Base-by-base conservation (phyloP, 192 early-diverging fungal genomes). In the Spizellomyces sp. region DNA sequence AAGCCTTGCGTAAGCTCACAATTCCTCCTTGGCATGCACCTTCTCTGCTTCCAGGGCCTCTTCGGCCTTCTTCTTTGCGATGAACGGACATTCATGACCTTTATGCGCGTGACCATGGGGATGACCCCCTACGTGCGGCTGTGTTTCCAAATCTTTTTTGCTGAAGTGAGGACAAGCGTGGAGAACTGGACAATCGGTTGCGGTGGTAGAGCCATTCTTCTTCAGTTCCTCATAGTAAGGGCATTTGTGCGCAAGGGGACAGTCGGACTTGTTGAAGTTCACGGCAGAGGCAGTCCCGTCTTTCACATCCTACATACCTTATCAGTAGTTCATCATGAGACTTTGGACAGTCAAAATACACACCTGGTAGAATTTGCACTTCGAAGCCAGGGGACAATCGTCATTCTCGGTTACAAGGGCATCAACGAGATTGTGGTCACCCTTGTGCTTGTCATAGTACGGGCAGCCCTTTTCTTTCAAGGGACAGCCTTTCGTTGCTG, bases 151-250 rank as follows among this genome's bases (percentile, higher is more conserved):
- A 42, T 75, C 74, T 52, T 75, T 70, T 22, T 64, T 54, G 7
- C 45, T 45, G 12, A 75, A 75, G 55, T 75, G 74, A 22, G 74
- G 74, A 56, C 74, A 75, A 7, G 62, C 67, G 56, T 75, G 67
- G 7, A 70, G 52, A 4, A 75, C 68, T 12, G 74, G 74, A 46
- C 74, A 75, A 58, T 75, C 74, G 50, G 19, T 8, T 5, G 62
- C 62, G 10, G 44, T 61, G 4, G 36, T 48, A 2, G 60, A 15
- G 19, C 62, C 65, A 21, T 69, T 56, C 45, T 56, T 62, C 58
- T 76, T 80, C 42, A 74, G 42, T 45, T 80, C 78, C 7, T 67
- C 65, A 67, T 80, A 80, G 63, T 80, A 80, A 8, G 78, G 78
- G 63, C 78, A 80, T 57, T 80, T 80, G 15, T 68, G 67, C 6